These are phyloP conservation scores for Fistulifera pelliculosa DNA, from an alignment of 108 stramenopile genomes.

Conservation along the genomic window DNA sequence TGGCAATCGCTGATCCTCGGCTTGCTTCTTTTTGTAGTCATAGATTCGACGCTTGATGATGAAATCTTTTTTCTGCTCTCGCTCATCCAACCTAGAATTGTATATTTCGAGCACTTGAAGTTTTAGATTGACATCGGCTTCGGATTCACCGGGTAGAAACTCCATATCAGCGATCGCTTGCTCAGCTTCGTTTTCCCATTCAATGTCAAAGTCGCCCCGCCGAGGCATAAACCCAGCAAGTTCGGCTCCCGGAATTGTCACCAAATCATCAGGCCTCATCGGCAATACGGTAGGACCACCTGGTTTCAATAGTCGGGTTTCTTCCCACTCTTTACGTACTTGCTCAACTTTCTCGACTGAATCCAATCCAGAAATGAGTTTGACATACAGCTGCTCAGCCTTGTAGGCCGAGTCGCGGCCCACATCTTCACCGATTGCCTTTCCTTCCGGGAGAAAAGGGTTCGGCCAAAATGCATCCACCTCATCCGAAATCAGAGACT, in stretches of 20 bases:
- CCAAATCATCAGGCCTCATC: slow-evolving; percentile 61
- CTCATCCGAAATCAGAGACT: slow-evolving; percentile 31
- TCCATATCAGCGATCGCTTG: slow-evolving; percentile 86
- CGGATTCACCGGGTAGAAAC: slow-evolving; percentile 67
- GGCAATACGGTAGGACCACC: slow-evolving; percentile 73
- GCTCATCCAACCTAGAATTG: slow-evolving; percentile 82
- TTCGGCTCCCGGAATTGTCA: slow-evolving; percentile 59
- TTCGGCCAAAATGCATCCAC: slow-evolving; percentile 49
- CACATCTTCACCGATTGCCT: slow-evolving; percentile 62
- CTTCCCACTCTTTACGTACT: slow-evolving; percentile 60
- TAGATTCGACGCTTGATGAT: slow-evolving; percentile 64
- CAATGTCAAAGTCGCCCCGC: slow-evolving; percentile 93
- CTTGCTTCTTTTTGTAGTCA: slow-evolving; percentile 71
- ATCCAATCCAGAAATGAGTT: slow-evolving; percentile 26
- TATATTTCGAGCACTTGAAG: slow-evolving; percentile 81
- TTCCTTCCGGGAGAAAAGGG: slow-evolving; percentile 52
- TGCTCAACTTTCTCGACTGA: slow-evolving; percentile 42
- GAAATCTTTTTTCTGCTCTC: slow-evolving; percentile 80
- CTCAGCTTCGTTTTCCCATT: slow-evolving; percentile 96
- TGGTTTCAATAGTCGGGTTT: slow-evolving; percentile 37
- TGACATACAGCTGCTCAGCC: slow-evolving; percentile 68
- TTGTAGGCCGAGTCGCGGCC: slow-evolving; percentile 60
- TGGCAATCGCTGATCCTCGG: slow-evolving; percentile 46
- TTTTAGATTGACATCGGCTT: slow-evolving; percentile 78
- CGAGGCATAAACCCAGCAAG: slow-evolving; percentile 88